Evolutionary conservation across 139 green algal species (phyloP), one percentile per base, ranked within the genome.

Genomic region (Chlorella sp.): DNA sequence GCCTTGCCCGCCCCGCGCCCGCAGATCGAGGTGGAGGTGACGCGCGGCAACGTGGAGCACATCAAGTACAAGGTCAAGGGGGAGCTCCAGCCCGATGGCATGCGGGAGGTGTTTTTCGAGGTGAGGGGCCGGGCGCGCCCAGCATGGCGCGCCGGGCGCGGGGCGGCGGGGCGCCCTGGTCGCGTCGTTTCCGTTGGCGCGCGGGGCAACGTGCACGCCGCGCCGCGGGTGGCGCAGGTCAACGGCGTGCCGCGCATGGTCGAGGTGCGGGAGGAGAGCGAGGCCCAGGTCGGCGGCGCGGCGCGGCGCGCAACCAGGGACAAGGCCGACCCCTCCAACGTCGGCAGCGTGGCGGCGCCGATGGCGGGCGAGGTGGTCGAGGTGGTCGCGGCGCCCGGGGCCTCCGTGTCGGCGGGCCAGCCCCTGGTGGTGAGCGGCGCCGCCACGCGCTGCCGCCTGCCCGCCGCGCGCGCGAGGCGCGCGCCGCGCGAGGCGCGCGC

Each of bases 341-440:
- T 86, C 14, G 91, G 92, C 64, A 86, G 65, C 42, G 90, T 98
- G 27, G 85, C 89, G 5, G 90, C 94, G 5, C 94, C 94, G 65
- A 98, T 98, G 94, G 88, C 86, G n/a, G 94, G 94, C 35, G 83
- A 91, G 53, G 88, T 98, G 36, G 84, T 98, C 35, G 94, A 98
- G 29, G 87, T 95, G 33, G 78, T 79, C 59, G 73, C 60, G 27
- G 77, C 77, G 79, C 70, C 82, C 31, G 84, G 90, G 41, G 40
- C 71, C 2, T n/a, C 67, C 3, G 91, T 97, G 23, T 80, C 86
- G 45, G 90, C 93, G 29, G 94, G 94, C 9, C 83, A 95, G 84
- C 17, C 53, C 2, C 19, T 61, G 8, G 53, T 33, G 31, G 21
- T 61, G 53, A 29, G 53, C 27, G 21, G 31, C 9, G 53, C 53